phyloP scores from a whole-genome alignment of 1,284 basidiomycete species.

The Malassezia nana region DNA sequence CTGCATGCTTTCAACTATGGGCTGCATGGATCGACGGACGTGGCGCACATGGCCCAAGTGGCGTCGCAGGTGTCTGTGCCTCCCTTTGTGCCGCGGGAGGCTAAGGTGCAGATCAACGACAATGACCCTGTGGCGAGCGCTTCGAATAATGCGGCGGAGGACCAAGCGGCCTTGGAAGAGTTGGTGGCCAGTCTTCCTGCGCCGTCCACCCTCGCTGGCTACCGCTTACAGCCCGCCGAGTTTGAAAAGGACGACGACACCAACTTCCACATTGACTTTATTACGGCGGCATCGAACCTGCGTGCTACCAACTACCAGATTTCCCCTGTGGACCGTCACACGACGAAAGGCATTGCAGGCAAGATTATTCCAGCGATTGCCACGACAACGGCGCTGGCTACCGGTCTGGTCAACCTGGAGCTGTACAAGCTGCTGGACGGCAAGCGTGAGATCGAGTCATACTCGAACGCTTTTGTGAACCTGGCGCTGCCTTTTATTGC shows the following conservation, averaged over 20 bases:
- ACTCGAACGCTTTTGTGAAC: conserved; percentile 94
- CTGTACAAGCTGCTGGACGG: conserved; percentile 90
- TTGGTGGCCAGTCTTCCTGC: conserved; percentile 38
- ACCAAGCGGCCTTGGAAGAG: conserved; percentile 32
- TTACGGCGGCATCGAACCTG: conserved; percentile 93
- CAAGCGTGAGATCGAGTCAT: conserved; percentile 82
- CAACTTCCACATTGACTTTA: conserved; percentile 98
- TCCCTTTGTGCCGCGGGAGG: conserved; percentile 81
- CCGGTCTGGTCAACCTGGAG: conserved; percentile 89
- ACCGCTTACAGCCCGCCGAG: conserved; percentile 84
- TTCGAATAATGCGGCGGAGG: conserved; percentile 14
- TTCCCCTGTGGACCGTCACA: conserved; percentile 74
- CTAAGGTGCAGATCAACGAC: conserved; percentile 91
- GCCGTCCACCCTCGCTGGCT: conserved; percentile 67
- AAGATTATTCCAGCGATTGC: conserved; percentile 99
- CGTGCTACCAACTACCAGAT: conserved; percentile 94
- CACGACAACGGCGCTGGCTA: conserved; percentile 89
- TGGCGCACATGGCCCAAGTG: conserved; percentile 69
- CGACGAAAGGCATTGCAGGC: conserved; percentile 96
- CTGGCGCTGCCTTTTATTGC: conserved; percentile 97
- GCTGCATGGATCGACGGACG: conserved; percentile 76
- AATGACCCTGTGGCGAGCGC: conserved; percentile 64
- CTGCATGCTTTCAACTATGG: conserved; percentile 98
- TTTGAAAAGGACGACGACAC: conserved; percentile 99
- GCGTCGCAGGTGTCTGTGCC: conserved; percentile 77